A percentile compares a stretch with the other conserved stretches of the same genome.
Evolutionary conservation across 2,329 filamentous ascomycete species (phyloP).

Genomic region (Pseudopithomyces maydicus): DNA sequence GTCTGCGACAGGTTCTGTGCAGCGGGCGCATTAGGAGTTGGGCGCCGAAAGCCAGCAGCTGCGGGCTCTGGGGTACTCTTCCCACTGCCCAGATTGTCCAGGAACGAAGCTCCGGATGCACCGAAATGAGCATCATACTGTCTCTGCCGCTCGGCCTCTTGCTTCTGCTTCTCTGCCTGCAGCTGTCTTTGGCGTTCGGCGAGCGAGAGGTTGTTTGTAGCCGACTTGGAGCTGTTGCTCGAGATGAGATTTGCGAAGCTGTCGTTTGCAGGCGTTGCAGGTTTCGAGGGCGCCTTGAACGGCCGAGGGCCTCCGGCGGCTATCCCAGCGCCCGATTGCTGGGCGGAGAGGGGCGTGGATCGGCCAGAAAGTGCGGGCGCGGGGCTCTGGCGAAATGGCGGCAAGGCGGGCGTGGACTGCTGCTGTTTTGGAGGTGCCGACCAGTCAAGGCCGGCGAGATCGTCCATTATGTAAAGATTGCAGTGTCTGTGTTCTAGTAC

Average conservation of each 20-base stretch:
- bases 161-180: constrained; percentile 76
- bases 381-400: constrained; percentile 44
- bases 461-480: constrained; percentile 49
- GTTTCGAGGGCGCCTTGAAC: constrained; percentile 57
- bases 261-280: constrained; percentile 61
- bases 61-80: constrained; percentile 54
- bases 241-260: constrained; percentile 79
- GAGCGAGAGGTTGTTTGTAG: constrained; percentile 71
- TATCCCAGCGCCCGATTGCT: constrained; percentile 47
- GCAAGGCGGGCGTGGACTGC: constrained; percentile 34
- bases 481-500: constrained; percentile 6
- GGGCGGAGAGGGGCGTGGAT: constrained; percentile 44
- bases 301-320: constrained; percentile 42
- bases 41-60: constrained; percentile 28
- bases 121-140: constrained; percentile 80
- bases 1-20: constrained; percentile 37
- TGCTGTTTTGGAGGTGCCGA: constrained; percentile 35
- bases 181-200: constrained; percentile 70
- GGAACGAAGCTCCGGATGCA: constrained; percentile 68
- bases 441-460: constrained; percentile 57
- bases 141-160: constrained; percentile 74
- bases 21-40: constrained; percentile 27
- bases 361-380: constrained; percentile 47
- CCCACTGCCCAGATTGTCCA: constrained; percentile 70
- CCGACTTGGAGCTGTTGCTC: constrained; percentile 62